phyloP scores from a whole-genome alignment of 176 grass and related monocot genomes.

The Musa schizocarpa region DNA sequence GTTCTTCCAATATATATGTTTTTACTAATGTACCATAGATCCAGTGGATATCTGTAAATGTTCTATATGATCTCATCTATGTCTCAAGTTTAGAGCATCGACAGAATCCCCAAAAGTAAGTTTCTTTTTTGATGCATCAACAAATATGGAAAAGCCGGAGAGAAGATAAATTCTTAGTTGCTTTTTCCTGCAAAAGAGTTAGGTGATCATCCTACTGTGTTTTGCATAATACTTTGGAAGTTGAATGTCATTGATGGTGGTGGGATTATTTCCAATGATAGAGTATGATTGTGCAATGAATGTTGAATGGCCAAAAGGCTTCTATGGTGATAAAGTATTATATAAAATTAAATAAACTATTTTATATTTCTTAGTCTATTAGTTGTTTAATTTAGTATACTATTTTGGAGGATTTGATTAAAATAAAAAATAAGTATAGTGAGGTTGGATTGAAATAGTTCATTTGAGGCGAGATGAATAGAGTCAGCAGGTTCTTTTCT shows the following conservation, averaged over 20 bases:
- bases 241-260: background rate
- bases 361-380: too few species aligned
- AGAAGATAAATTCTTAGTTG: background rate
- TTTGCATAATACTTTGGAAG: background rate
- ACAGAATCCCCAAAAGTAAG: background rate
- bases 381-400: too few species aligned
- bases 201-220: background rate
- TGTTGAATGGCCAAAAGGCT: background rate
- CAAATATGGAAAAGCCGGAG: background rate
- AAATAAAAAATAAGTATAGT: too few species aligned
- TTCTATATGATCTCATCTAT: background rate
- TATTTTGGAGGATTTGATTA: too few species aligned
- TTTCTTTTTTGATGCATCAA: constrained; percentile 3
- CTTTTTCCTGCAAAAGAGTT: constrained; percentile 3
- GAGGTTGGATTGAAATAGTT: too few species aligned
- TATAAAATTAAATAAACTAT: too few species aligned
- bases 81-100: background rate
- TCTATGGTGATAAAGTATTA: background rate
- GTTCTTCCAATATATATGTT: constrained; percentile 12
- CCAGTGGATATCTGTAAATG: too few species aligned
- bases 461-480: too few species aligned
- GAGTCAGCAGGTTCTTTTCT: too few species aligned
- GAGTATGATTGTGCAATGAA: background rate
- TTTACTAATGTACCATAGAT: background rate
- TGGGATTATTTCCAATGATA: background rate